Base-by-base conservation (phyloP, 257 asterid species). In the Orobanche coerulescens region DNA sequence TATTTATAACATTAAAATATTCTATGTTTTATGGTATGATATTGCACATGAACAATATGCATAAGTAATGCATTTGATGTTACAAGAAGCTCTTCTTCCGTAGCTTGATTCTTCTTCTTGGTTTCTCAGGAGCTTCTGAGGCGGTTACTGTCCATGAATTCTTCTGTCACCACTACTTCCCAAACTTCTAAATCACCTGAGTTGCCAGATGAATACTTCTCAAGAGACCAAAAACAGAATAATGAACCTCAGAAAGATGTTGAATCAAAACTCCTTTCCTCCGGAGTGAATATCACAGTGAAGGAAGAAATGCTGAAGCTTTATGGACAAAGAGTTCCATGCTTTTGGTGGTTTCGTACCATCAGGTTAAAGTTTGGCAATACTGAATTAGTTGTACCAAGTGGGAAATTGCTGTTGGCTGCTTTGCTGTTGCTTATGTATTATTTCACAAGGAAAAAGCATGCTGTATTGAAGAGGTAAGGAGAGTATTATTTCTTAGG, bases 81-180 rank as follows among this genome's bases (percentile, higher is more conserved):
- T 28, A 0, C 42, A 5, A 13, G 9, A 53, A 47, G 15, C 20
- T 68, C 4, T 46, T 24, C 22, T 23, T 18, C 14, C 6, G 4
- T 43, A 57, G 30, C 49, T 5, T 59, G 16, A 65, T 57, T 48
- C 44, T 71, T 65, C 51, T 60, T 28, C 61, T 48, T 70, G 37
- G 51, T 43, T 59, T 48, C 47, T 11, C 83, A 92, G 98, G 91
- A 84, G 64, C 81, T 88, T 73, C 72, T 92, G 70, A 81, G 97
- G 84, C 84, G 73, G 70, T 71, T 92, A 57, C 72, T 71, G 51
- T 86, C 94, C 4, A 69, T 82, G 80, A 69, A 66, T 67, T 71
- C 82, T 58, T 61, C 84, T 12, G 76, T 68, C 62, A 73, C 78
- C 69, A 73, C 76, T 71, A 70, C 86, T 56, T 78, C 77, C 12